Conservation (phyloP, 768 basidiomycete genomes). For the Boletus insuetus region DNA sequence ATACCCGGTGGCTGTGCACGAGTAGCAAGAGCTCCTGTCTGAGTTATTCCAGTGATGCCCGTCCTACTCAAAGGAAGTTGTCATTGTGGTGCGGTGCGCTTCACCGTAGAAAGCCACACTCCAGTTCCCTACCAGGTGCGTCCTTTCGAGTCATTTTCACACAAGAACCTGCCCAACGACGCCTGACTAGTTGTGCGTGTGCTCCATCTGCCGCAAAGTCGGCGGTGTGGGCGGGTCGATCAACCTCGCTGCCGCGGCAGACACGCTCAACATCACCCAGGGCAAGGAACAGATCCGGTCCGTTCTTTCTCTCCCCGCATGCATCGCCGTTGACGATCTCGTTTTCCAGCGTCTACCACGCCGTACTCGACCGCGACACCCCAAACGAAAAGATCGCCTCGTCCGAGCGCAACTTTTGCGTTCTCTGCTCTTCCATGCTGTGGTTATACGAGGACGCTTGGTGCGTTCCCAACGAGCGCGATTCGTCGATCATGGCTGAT, state of each 20-base stretch:
- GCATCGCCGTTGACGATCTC: background rate
- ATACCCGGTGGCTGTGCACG: too few relatives aligned
- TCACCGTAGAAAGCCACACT: constrained; percentile 44
- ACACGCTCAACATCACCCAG: constrained; percentile 48
- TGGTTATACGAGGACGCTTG: constrained; percentile 60
- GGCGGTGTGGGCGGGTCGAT: constrained; percentile 64
- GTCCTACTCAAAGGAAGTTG: constrained; percentile 44
- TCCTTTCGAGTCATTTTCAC: background rate
- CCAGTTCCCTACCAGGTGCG: constrained; percentile 61
- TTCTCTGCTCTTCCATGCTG: constrained; percentile 61
- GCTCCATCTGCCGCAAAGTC: constrained; percentile 71
- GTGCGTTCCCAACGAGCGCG: constrained; percentile 31
- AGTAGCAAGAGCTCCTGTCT: background rate
- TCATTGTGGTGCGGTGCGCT: constrained; percentile 35
- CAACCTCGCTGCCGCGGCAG: constrained; percentile 56
- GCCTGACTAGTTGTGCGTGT: constrained; percentile 48
- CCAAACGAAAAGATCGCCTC: constrained; percentile 43
- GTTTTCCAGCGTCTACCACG: constrained; percentile 52
- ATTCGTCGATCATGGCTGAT: background rate
- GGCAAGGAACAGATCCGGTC: constrained; percentile 58
- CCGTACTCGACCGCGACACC: constrained; percentile 56
- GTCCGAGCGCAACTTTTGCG: constrained; percentile 64
- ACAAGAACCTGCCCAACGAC: background rate
- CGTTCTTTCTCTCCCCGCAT: background rate
- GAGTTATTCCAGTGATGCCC: constrained; percentile 38